Conservation (phyloP, 371 early-diverging fungal genomes). For the Mucor racemosus region DNA sequence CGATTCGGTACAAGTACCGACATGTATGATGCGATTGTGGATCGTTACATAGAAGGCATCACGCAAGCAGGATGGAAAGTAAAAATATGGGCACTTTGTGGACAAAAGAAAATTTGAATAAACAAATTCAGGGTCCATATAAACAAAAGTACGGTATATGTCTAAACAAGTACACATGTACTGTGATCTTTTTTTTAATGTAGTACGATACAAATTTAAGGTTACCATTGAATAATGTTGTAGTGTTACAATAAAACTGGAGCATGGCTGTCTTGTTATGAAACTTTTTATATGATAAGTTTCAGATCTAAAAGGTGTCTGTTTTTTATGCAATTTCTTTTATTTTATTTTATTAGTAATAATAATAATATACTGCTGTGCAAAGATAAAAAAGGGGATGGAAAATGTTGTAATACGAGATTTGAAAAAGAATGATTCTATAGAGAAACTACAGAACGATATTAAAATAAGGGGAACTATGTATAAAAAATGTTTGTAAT, state of each 20-base stretch:
- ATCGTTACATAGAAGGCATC: constrained; percentile 43
- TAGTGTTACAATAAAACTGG: background rate
- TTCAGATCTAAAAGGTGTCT: background rate
- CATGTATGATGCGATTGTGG: constrained; percentile 29
- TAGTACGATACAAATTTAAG: background rate
- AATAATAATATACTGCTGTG: background rate
- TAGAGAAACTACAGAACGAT: background rate
- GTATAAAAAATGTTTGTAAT: background rate
- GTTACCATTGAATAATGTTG: background rate
- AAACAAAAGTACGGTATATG: background rate
- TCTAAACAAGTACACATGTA: background rate
- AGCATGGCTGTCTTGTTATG: background rate
- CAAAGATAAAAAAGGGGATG: background rate
- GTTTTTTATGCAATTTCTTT: background rate
- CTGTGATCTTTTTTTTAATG: background rate
- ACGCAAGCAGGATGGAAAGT: constrained; percentile 38
- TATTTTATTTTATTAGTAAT: no score
- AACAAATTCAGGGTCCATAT: constrained; percentile 2
- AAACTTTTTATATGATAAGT: background rate
- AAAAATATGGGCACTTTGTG: constrained; percentile 35
- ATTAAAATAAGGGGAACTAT: background rate
- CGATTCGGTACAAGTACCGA: constrained; percentile 30
- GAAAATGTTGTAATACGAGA: background rate
- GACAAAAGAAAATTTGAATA: constrained; percentile 14
- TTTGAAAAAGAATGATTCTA: background rate